Evolutionary conservation across 768 basidiomycete species (phyloP).

Genomic region (Chiua virens): DNA sequence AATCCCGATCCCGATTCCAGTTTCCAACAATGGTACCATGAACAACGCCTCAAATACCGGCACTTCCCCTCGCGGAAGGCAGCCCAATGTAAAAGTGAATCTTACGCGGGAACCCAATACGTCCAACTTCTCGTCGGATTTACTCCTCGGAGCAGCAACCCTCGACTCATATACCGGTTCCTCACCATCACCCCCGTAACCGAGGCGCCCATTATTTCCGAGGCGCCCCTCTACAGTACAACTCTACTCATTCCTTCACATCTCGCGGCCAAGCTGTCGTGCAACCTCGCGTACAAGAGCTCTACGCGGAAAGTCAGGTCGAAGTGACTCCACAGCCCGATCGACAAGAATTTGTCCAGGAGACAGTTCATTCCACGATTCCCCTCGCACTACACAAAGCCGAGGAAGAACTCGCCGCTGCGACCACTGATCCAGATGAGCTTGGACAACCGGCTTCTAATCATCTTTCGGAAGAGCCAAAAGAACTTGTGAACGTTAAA

Average conservation of each 20-base stretch:
- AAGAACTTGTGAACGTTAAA: slow-evolving; percentile 41
- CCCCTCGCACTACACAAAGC: slow-evolving; percentile 51
- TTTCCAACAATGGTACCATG: slow-evolving; percentile 37
- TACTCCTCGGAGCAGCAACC: slow-evolving; percentile 43
- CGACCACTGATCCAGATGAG: slow-evolving; percentile 12
- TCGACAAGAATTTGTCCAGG: slow-evolving; percentile 46
- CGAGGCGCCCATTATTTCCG: slow-evolving; percentile 37
- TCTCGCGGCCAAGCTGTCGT: slow-evolving; percentile 34
- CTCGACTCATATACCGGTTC: slow-evolving; percentile 43
- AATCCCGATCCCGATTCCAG: slow-evolving; percentile 48
- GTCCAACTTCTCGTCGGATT: slow-evolving; percentile 37
- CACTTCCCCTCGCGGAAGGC: slow-evolving; percentile 36
- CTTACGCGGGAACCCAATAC: slow-evolving; percentile 25
- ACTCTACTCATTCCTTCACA: slow-evolving; percentile 45
- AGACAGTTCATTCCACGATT: slow-evolving; percentile 63
- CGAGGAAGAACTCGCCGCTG: slow-evolving; percentile 26
- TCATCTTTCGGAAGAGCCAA: slow-evolving; percentile 27
- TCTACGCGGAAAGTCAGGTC: slow-evolving; percentile 39
- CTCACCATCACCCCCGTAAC: slow-evolving; percentile 29
- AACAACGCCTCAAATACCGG: slow-evolving; percentile 36
- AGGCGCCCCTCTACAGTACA: slow-evolving; percentile 37
- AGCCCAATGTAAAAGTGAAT: slow-evolving; percentile 30
- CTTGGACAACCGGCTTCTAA: slow-evolving; percentile 18
- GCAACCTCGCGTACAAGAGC: slow-evolving; percentile 45
- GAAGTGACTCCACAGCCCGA: slow-evolving; percentile 30